Conservation (phyloP, 2,329 filamentous ascomycete genomes). For the Colletotrichum nymphaeae region DNA sequence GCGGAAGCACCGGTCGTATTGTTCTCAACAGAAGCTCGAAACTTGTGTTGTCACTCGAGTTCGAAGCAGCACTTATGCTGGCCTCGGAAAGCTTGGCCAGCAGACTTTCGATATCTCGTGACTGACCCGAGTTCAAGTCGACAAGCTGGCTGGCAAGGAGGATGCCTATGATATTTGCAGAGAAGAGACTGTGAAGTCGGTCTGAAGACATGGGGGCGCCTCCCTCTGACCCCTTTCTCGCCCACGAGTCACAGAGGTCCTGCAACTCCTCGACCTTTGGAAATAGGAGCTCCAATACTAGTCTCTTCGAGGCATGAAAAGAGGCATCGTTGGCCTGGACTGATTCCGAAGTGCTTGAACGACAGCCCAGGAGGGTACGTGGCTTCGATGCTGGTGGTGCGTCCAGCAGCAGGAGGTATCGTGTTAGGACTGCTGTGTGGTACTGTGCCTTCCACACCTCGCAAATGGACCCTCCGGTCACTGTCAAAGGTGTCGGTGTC, state of each 20-base stretch:
- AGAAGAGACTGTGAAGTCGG: slow-evolving; percentile 63
- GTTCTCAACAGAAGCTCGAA: slow-evolving; percentile 59
- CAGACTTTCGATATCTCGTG: slow-evolving; percentile 58
- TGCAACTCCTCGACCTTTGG: slow-evolving; percentile 64
- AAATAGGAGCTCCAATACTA: slow-evolving; percentile 64
- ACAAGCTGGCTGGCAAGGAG: slow-evolving; percentile 60
- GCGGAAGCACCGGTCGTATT: slow-evolving; percentile 59
- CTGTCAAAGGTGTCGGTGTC: slow-evolving; percentile 43
- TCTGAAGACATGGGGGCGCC: slow-evolving; percentile 62
- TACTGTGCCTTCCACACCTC: slow-evolving; percentile 60
- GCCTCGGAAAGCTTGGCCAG: slow-evolving; percentile 55
- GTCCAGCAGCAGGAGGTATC: slow-evolving; percentile 67
- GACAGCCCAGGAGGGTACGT: background rate
- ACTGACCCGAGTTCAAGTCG: slow-evolving; percentile 59
- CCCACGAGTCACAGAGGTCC: slow-evolving; percentile 60
- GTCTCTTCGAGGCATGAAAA: slow-evolving; percentile 58
- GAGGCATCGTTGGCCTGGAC: slow-evolving; percentile 46
- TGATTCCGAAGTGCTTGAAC: slow-evolving; percentile 20
- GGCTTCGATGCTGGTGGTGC: slow-evolving; percentile 37
- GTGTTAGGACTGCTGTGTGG: slow-evolving; percentile 56
- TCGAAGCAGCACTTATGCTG: slow-evolving; percentile 52
- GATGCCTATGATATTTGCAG: slow-evolving; percentile 57
- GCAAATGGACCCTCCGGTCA: slow-evolving; percentile 60
- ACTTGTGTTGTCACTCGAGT: slow-evolving; percentile 56
- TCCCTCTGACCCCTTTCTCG: slow-evolving; percentile 55